Percentiles rank a stretch among this genome's conserved stretches.
phyloP scores from a whole-genome alignment of 306 rosid genomes.

The Inga laurina region DNA sequence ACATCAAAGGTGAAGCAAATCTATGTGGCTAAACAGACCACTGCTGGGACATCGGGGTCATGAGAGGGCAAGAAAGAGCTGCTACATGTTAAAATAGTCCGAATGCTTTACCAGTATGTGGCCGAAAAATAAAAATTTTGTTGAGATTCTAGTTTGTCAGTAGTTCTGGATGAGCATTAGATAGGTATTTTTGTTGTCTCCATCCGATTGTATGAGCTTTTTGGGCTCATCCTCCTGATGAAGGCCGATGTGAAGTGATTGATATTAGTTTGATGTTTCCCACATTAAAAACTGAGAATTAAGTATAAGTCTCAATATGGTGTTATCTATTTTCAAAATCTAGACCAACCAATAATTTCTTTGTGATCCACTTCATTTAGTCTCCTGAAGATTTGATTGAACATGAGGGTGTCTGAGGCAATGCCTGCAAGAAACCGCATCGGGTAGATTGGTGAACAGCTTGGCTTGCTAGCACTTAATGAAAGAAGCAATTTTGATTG shows the following conservation, averaged over 20 bases:
- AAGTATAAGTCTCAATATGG: neutral
- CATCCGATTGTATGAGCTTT: neutral
- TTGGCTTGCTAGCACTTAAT: constrained; percentile 48
- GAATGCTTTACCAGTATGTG: constrained; percentile 25
- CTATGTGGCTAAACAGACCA: constrained; percentile 88
- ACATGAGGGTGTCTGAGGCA: constrained; percentile 79
- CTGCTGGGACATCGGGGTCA: constrained; percentile 51
- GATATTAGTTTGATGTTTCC: neutral
- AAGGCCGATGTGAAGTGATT: constrained; percentile 7
- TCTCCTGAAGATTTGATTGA: constrained; percentile 75
- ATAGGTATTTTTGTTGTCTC: constrained; percentile 6
- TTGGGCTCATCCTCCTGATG: neutral
- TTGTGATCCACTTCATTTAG: constrained; percentile 61
- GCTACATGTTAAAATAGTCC: constrained; percentile 31
- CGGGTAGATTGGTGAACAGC: constrained; percentile 56
- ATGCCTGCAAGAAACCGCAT: constrained; percentile 64
- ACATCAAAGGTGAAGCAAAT: constrained; percentile 81
- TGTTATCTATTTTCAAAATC: neutral
- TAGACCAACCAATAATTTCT: neutral
- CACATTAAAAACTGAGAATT: neutral
- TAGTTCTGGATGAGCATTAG: constrained; percentile 43
- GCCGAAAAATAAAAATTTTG: constrained; percentile 50
- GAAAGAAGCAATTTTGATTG: constrained; percentile 39
- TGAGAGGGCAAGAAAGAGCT: constrained; percentile 37
- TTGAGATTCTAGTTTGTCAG: constrained; percentile 40